Evolutionary conservation across 176 grass and related monocot species (phyloP).

Genomic region (Triticum aestivum): DNA sequence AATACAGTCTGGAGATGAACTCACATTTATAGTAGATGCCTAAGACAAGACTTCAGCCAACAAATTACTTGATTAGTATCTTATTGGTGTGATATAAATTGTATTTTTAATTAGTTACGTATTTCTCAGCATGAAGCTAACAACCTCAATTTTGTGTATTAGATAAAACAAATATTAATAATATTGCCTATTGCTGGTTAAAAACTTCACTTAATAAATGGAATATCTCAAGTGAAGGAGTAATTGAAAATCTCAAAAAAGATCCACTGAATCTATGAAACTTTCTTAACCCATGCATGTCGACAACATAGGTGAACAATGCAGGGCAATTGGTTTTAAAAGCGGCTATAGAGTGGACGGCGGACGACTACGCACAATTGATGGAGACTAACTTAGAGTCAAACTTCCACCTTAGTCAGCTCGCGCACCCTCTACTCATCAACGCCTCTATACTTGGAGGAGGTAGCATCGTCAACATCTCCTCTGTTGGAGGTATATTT

Average conservation of each 20-base stretch:
- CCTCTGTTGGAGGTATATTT: background rate
- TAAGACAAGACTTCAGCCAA: background rate
- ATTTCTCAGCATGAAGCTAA: too few species aligned
- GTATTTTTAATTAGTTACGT: too few species aligned
- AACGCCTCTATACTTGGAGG: background rate
- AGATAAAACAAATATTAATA: too few species aligned
- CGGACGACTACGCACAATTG: background rate
- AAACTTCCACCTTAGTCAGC: conserved; percentile 7
- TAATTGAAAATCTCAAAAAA: too few species aligned
- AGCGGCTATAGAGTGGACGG: background rate
- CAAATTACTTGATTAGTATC: too few species aligned
- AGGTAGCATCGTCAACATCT: conserved; percentile 29
- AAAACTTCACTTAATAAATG: too few species aligned
- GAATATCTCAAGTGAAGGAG: too few species aligned
- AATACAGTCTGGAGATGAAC: background rate
- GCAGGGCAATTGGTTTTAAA: background rate
- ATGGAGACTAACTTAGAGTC: conserved; percentile 23
- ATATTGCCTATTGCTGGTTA: too few species aligned
- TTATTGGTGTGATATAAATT: too few species aligned
- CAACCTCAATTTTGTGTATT: too few species aligned
- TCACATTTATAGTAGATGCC: background rate
- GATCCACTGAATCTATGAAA: too few species aligned
- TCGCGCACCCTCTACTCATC: conserved; percentile 4
- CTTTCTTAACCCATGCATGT: background rate
- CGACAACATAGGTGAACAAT: conserved; percentile 15